A percentile compares a stretch with the other conserved stretches of the same genome.
phyloP scores from a whole-genome alignment of 2,329 filamentous ascomycete species.

The Leptographium lundbergii region DNA sequence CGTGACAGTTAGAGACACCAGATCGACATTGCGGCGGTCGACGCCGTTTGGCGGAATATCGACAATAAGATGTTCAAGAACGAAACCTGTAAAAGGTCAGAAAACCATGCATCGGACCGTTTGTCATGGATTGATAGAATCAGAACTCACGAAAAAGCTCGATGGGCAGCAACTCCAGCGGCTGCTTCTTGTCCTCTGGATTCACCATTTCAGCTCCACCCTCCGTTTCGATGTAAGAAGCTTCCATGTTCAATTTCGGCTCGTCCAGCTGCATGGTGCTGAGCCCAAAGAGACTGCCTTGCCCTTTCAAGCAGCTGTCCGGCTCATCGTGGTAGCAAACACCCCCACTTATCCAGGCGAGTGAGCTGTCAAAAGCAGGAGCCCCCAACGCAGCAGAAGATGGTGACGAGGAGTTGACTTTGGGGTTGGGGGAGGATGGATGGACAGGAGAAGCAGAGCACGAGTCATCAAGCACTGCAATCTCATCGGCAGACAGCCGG shows the following conservation, averaged over 20 bases:
- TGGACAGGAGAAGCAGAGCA: slow-evolving; percentile 14
- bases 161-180: slow-evolving; percentile 52
- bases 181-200: slow-evolving; percentile 1
- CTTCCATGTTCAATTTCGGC: not conserved
- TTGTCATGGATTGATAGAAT: not conserved
- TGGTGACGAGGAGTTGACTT: not conserved
- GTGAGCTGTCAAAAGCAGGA: not conserved
- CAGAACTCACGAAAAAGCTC: slow-evolving; percentile 55
- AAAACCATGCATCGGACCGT: not conserved
- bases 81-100: slow-evolving; percentile 38
- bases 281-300: slow-evolving; percentile 1
- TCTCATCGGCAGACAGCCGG: slow-evolving; percentile 27
- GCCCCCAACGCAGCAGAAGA: not conserved
- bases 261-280: slow-evolving; percentile 3
- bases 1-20: slow-evolving; percentile 64
- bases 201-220: not conserved
- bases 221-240: slow-evolving; percentile 6
- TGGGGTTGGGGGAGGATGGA: slow-evolving; percentile 8
- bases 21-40: slow-evolving; percentile 62
- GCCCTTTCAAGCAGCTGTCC: not conserved
- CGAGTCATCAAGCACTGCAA: slow-evolving; percentile 34
- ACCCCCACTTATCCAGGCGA: not conserved
- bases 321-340: not conserved
- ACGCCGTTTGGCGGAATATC: slow-evolving; percentile 66
- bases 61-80: slow-evolving; percentile 61